A percentile compares a stretch with the other conserved stretches of the same genome.
These are phyloP conservation scores for Phytophthora sojae DNA, from an alignment of 352 stramenopile species.

Conservation along the genomic window DNA sequence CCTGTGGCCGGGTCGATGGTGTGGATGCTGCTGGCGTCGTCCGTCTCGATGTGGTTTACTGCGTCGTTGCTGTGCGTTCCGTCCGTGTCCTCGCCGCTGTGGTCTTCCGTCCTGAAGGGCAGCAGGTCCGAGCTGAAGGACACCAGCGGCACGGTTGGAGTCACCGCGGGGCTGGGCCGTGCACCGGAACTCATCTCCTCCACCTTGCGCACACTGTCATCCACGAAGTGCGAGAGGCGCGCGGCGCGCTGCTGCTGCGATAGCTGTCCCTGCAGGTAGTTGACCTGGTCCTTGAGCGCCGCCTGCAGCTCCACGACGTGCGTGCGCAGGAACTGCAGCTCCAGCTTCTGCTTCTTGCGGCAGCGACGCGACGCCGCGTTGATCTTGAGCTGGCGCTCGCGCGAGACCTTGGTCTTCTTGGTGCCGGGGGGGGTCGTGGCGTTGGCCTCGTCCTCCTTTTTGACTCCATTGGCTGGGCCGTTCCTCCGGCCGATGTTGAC, in stretches of 20 bases:
- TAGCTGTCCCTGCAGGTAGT: conserved; percentile 46
- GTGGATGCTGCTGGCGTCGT: conserved; percentile 57
- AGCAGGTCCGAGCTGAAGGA: conserved; percentile 43
- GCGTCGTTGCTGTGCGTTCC: conserved; percentile 45
- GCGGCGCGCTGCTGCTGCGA: conserved; percentile 57
- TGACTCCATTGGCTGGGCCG: conserved; percentile 9
- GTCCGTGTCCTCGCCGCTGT: conserved; percentile 58
- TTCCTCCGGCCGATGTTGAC: conserved; percentile 36
- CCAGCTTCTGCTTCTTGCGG: conserved; percentile 89
- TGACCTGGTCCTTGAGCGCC: conserved; percentile 74
- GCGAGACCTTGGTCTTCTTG: conserved; percentile 87
- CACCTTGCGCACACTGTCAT: conserved; percentile 76
- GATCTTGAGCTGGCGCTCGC: conserved; percentile 89
- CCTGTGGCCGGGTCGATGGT: conserved; percentile 64
- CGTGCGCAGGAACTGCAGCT: conserved; percentile 85
- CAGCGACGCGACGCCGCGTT: conserved; percentile 83
- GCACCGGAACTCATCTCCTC: conserved; percentile 81
- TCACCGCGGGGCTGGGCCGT: conserved; percentile 36
- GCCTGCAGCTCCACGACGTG: conserved; percentile 85
- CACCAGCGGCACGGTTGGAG: conserved; percentile 32
- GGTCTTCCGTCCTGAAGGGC: conserved; percentile 41
- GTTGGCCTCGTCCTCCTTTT: conserved; percentile 38
- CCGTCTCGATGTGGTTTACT: conserved; percentile 67
- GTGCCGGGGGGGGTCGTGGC: conserved; percentile 25
- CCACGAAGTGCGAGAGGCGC: conserved; percentile 65